These are phyloP conservation scores for Glaciozyma martinii DNA, from an alignment of 768 basidiomycete genomes.

Conservation along the genomic window DNA sequence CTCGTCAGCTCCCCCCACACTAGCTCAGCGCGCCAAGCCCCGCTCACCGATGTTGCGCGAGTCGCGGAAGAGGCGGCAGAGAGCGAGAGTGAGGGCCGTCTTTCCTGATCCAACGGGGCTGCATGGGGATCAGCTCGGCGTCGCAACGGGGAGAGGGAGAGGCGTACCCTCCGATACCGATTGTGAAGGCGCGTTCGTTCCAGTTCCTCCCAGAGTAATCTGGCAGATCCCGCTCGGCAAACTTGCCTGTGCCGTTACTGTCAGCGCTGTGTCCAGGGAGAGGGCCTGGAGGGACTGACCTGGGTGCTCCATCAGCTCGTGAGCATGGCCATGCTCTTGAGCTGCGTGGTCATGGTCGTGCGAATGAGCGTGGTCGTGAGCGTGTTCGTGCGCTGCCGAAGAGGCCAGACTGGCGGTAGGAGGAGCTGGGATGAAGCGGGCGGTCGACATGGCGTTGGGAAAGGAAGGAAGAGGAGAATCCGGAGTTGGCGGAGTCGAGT, in stretches of 20 bases:
- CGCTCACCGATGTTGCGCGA: conserved; percentile 80
- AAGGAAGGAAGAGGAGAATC: no score
- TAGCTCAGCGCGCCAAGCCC: not conserved
- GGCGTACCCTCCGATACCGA: conserved; percentile 92
- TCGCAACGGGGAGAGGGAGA: not conserved
- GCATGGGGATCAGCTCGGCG: not conserved
- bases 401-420: not conserved
- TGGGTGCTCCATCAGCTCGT: conserved; percentile 82
- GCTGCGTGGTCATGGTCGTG: conserved; percentile 38
- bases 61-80: conserved; percentile 70
- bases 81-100: conserved; percentile 82
- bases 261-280: no score
- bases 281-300: conserved; percentile 48
- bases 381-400: not conserved
- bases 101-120: conserved; percentile 98
- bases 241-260: conserved; percentile 60
- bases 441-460: not conserved
- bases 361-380: conserved; percentile 16
- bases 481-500: no score
- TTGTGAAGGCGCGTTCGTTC: conserved; percentile 84
- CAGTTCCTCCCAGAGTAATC: conserved; percentile 77
- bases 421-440: not conserved
- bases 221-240: conserved; percentile 81
- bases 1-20: not conserved
- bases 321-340: conserved; percentile 83